Evolutionary conservation across 257 asterid species (phyloP), one percentile per base, ranked within the genome.

Genomic region (Cruciata laevipes): DNA sequence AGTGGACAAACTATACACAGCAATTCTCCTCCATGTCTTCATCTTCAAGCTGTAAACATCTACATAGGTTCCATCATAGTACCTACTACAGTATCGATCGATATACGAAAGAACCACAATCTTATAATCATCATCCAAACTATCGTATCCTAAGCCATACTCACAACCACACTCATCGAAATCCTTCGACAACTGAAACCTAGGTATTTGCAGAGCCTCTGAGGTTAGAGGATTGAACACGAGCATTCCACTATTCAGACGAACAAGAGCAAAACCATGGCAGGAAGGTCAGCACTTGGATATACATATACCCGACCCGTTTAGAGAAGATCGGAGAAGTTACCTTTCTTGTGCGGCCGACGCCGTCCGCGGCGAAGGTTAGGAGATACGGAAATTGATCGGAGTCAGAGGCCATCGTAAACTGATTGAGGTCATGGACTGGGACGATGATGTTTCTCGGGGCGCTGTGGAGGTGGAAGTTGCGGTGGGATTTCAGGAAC

Each of bases 101-200:
- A 35, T 74, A 56, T 66, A 78, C 12, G 81, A 82, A 31, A 84
- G 82, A 12, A 57, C 33, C 4, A 84, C 84, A 25, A 84, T 27
- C 65, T 82, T 82, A 65, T 78, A 82, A 68, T 82, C 87, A 73
- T 80, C 81, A 68, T 14, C 67, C 10, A 30, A 33, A 7, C 68
- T 21, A 72, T 80, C 81, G n/a, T 80, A 76, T 6, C 87, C 90
- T 16, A 84, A 70, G 25, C 86, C 87, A 13, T 76, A 57, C 77
- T 73, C 62, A 20, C 8, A 0, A 9, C 8, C 0, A 37, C 40
- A 37, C 40, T 37, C 2, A 11, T 37, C 40, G 12, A 6, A 7
- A 6, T 37, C 40, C 40, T 7, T 11, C 8, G 40, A 37, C 7
- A 7, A 35, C 4, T 35, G 10, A 35, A 35, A 37, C 40, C 40